Conservation (phyloP, 768 basidiomycete genomes). For the Sutorius australiensis region DNA sequence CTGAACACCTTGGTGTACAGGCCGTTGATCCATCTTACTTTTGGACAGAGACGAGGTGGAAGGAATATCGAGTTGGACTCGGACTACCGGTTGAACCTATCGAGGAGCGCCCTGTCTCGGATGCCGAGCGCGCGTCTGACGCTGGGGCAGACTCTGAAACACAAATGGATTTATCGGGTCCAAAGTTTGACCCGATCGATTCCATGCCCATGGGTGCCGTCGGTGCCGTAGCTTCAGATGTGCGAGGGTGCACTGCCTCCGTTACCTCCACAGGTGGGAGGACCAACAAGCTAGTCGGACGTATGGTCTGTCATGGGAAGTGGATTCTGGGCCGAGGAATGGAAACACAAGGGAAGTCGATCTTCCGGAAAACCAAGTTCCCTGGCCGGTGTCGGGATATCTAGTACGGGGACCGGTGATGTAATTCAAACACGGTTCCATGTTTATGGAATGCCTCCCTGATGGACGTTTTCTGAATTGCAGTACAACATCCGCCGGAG, state of each 20-base stretch:
- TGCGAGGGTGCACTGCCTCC: conserved; percentile 65
- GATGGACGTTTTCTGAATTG: neutral
- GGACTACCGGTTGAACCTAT: conserved; percentile 68
- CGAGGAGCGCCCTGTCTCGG: conserved; percentile 29
- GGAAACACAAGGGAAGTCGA: conserved; percentile 39
- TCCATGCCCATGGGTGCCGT: conserved; percentile 73
- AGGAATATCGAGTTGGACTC: conserved; percentile 67
- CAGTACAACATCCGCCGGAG: conserved; percentile 76
- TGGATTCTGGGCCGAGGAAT: conserved; percentile 85
- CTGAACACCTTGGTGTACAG: conserved; percentile 44
- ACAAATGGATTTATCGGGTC: conserved; percentile 13
- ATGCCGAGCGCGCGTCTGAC: conserved; percentile 1
- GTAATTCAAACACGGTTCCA: conserved; percentile 37
- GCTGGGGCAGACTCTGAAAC: conserved; percentile 17
- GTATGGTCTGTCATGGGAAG: conserved; percentile 72
- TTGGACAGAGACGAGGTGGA: conserved; percentile 72
- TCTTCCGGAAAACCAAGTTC: conserved; percentile 27
- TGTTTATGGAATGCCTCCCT: conserved; percentile 1
- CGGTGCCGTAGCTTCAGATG: conserved; percentile 77
- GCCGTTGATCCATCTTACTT: conserved; percentile 75
- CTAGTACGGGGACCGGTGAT: conserved; percentile 83
- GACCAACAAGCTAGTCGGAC: conserved; percentile 79
- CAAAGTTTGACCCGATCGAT: conserved; percentile 39
- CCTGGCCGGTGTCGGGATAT: conserved; percentile 57
- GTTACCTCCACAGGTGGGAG: conserved; percentile 78